Percentiles rank a stretch among this genome's conserved stretches.
Evolutionary conservation across 106 monocot genomes (phyloP).

Genomic region (Hemerocallis citrina): DNA sequence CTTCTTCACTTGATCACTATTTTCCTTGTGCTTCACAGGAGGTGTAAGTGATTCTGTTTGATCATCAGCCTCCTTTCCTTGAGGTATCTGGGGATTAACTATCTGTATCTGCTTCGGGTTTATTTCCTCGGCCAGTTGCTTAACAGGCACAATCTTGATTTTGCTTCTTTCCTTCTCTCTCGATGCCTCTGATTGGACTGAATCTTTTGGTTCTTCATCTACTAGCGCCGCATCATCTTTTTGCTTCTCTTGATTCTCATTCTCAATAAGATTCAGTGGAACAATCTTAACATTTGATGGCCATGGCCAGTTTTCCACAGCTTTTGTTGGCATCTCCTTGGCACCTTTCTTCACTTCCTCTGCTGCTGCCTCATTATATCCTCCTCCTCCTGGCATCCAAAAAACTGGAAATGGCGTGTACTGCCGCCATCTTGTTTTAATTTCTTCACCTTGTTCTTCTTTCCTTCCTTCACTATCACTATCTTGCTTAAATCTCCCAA

Average conservation of each 20-base stretch:
- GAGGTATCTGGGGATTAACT: too few relatives aligned
- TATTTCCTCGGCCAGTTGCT: conserved; percentile 7
- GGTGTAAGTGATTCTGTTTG: neutral
- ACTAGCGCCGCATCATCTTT: neutral
- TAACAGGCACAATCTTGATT: conserved; percentile 26
- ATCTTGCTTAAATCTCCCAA: conserved; percentile 3
- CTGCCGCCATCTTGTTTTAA: conserved; percentile 5
- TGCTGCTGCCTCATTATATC: conserved; percentile 12
- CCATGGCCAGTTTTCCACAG: neutral
- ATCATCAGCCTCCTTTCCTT: neutral
- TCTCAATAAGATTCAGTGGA: conserved; percentile 12
- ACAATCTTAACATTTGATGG: conserved; percentile 9
- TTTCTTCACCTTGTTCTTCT: conserved; percentile 18
- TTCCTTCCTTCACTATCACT: conserved; percentile 13
- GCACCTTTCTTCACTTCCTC: neutral
- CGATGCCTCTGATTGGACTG: neutral
- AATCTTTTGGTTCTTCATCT: neutral
- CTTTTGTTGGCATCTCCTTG: neutral
- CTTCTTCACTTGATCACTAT: conserved; percentile 2
- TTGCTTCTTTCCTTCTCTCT: conserved; percentile 14
- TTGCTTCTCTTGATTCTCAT: conserved; percentile 2
- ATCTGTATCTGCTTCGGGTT: neutral
- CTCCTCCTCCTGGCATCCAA: conserved; percentile 28
- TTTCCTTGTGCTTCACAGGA: conserved; percentile 3
- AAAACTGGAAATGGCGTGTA: conserved; percentile 24